Percentiles rank a stretch among this genome's conserved stretches.
phyloP scores from a whole-genome alignment of 192 early-diverging fungal species.

The Podochytrium sp. region DNA sequence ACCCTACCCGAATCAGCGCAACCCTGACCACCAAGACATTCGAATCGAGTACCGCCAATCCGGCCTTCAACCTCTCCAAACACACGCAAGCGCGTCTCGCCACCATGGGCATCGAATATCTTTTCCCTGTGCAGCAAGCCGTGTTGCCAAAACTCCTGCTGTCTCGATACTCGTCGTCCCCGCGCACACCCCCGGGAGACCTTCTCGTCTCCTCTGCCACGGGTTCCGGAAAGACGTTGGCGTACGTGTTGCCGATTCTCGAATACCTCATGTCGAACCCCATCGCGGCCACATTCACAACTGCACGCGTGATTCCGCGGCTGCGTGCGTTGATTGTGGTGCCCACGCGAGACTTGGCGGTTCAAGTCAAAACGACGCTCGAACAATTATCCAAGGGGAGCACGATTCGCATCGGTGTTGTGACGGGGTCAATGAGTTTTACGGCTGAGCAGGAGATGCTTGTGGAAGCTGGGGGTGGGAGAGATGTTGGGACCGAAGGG shows the following conservation, averaged over 20 bases:
- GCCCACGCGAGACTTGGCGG: constrained; percentile 90
- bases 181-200: constrained; percentile 81
- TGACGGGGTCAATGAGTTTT: constrained; percentile 80
- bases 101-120: constrained; percentile 65
- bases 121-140: constrained; percentile 90
- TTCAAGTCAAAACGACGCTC: constrained; percentile 87
- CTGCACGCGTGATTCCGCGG: constrained; percentile 73
- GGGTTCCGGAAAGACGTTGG: constrained; percentile 94
- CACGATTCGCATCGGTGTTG: constrained; percentile 71
- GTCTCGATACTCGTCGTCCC: constrained; percentile 62
- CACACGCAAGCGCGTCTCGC: constrained; percentile 49
- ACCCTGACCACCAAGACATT: constrained; percentile 53
- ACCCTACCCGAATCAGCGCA: constrained; percentile 72
- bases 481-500: constrained; percentile 23
- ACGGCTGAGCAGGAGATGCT: constrained; percentile 63
- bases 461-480: constrained; percentile 22
- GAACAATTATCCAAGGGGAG: constrained; percentile 78
- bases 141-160: constrained; percentile 80
- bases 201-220: constrained; percentile 94
- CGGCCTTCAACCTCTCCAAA: constrained; percentile 63
- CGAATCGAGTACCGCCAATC: constrained; percentile 47
- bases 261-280: constrained; percentile 60
- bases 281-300: neutral
- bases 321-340: constrained; percentile 88
- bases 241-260: constrained; percentile 93